Base-by-base conservation (phyloP, 768 basidiomycete genomes). In the Crassisporium funariophilum region DNA sequence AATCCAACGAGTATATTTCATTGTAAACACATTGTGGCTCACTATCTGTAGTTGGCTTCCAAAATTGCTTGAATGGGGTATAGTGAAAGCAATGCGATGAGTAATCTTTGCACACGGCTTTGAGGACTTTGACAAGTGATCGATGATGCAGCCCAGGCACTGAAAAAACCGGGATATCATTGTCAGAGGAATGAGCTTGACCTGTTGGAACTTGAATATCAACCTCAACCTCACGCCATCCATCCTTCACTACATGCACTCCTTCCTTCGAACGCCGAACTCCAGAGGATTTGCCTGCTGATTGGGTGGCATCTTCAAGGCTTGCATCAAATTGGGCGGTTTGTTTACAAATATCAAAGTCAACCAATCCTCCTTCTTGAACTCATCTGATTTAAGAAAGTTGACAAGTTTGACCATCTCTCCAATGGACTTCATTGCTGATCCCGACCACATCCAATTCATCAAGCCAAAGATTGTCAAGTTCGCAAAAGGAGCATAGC, bases 61-160 rank as follows among this genome's bases (percentile, higher is more conserved):
- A 63, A 25, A 58, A 60, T 4, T 52, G 51, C 23, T 55, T 52
- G 54, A 62, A 68, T 0, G 67, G 69, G 13, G 44, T 50, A 11
- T 56, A 50, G 39, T 71, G 64, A 37, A 63, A 63, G n/a, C n/a
- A n/a, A n/a, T n/a, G n/a, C n/a, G n/a, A n/a, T n/a, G n/a, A n/a
- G n/a, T n/a, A n/a, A n/a, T n/a, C n/a, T n/a, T n/a, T n/a, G n/a
- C n/a, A n/a, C n/a, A n/a, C n/a, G n/a, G n/a, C n/a, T n/a, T n/a
- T n/a, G n/a, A n/a, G n/a, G n/a, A n/a, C n/a, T n/a, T n/a, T n/a
- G n/a, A n/a, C n/a, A n/a, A n/a, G n/a, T n/a, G n/a, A n/a, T n/a
- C n/a, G n/a, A n/a, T n/a, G n/a, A n/a, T n/a, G n/a, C n/a, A n/a
- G n/a, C n/a, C n/a, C n/a, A n/a, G n/a, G n/a, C n/a, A n/a, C n/a